These are phyloP conservation scores for Citrus sinensis DNA, from an alignment of 345 rosid genomes.

Conservation along the genomic window DNA sequence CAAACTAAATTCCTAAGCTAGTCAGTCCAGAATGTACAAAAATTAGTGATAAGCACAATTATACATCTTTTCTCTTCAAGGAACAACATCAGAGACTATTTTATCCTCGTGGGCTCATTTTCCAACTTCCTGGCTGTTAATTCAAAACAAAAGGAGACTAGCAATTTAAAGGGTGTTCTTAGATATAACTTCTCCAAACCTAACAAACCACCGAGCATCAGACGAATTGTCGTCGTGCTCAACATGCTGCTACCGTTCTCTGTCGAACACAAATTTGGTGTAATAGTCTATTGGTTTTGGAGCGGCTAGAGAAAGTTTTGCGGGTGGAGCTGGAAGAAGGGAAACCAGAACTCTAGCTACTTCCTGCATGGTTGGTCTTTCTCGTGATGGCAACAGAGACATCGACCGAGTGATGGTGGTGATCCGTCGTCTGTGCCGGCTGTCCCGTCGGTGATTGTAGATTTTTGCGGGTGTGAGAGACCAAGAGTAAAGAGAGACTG, in stretches of 20 bases:
- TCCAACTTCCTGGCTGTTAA: neutral
- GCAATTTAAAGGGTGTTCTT: slow-evolving; percentile 49
- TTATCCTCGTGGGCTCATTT: too few relatives aligned
- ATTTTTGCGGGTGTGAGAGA: too few relatives aligned
- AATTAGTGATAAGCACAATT: neutral
- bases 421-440: too few relatives aligned
- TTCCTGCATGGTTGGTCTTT: slow-evolving; percentile 91
- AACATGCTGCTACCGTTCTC: slow-evolving; percentile 26
- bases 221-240: slow-evolving; percentile 40
- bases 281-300: slow-evolving; percentile 41
- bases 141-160: neutral
- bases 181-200: slow-evolving; percentile 63
- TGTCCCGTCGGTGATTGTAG: too few relatives aligned
- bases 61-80: neutral
- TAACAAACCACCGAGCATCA: slow-evolving; percentile 72
- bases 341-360: slow-evolving; percentile 70
- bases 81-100: neutral
- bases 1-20: neutral
- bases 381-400: neutral
- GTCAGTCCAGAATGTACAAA: slow-evolving; percentile 8
- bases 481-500: too few relatives aligned
- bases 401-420: too few relatives aligned
- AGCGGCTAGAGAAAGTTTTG: slow-evolving; percentile 27
- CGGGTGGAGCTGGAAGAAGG: slow-evolving; percentile 49
- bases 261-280: slow-evolving; percentile 40